These are phyloP conservation scores for Catharanthus roseus DNA, from an alignment of 257 asterid species.

Conservation along the genomic window DNA sequence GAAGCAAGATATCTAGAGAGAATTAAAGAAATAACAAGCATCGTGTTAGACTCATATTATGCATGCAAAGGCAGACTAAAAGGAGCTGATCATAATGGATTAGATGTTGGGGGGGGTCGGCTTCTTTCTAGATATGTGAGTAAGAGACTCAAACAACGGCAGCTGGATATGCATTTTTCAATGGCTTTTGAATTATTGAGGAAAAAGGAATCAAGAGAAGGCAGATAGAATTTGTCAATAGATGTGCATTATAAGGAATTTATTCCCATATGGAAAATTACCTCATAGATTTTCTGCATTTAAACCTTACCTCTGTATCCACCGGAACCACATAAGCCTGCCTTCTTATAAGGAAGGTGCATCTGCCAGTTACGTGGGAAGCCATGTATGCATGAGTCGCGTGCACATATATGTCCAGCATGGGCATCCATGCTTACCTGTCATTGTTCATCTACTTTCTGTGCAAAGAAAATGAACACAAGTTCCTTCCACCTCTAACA, in stretches of 20 bases:
- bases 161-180: conserved; percentile 23
- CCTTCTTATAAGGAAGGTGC: conserved; percentile 19
- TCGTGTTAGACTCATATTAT: background rate
- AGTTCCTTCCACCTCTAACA: conserved; percentile 2
- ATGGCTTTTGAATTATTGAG: conserved; percentile 41
- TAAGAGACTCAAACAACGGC: conserved; percentile 12
- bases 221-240: conserved; percentile 32
- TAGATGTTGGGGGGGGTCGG: background rate
- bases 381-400: background rate
- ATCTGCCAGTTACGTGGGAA: conserved; percentile 3
- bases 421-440: background rate
- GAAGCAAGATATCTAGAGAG: background rate
- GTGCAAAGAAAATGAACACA: conserved; percentile 1
- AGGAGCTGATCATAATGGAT: background rate
- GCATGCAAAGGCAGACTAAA: conserved; percentile 7
- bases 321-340: conserved; percentile 37
- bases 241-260: conserved; percentile 45
- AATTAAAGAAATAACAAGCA: background rate
- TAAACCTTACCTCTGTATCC: conserved; percentile 20
- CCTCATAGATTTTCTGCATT: background rate
- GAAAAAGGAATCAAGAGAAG: conserved; percentile 16
- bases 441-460: conserved; percentile 5
- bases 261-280: conserved; percentile 31
- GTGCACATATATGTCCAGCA: background rate
- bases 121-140: background rate